Evolutionary conservation across 352 stramenopile species (phyloP).

Genomic region (Globisporangium paroecandrum): DNA sequence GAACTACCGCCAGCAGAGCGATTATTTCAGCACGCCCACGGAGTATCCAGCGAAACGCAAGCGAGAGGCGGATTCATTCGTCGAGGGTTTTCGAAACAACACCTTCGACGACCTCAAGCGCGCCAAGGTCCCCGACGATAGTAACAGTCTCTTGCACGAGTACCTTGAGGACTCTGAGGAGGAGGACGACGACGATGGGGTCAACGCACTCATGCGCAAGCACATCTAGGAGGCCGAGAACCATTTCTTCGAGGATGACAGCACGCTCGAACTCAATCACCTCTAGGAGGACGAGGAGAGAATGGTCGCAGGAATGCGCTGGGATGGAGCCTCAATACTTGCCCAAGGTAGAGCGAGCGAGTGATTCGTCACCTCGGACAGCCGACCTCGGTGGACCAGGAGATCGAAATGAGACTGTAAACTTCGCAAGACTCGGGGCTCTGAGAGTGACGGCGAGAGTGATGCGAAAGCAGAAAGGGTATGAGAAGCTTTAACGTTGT

Average conservation of each 20-base stretch:
- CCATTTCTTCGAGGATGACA: neutral
- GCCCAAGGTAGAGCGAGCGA: no score
- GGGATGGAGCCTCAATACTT: no score
- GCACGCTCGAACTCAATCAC: neutral
- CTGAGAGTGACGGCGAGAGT: neutral
- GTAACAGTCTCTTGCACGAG: neutral
- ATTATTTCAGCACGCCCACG: neutral
- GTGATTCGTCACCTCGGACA: neutral
- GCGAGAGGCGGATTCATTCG: constrained; percentile 16
- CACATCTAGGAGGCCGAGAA: neutral
- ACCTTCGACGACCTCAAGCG: constrained; percentile 14
- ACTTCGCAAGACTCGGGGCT: neutral
- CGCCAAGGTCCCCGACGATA: neutral
- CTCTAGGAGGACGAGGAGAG: neutral
- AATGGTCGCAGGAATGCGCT: neutral
- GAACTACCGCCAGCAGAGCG: neutral
- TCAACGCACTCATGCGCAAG: neutral
- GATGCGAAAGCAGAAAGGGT: neutral
- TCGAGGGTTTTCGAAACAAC: constrained; percentile 20
- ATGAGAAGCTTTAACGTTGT: neutral
- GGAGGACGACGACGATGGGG: neutral
- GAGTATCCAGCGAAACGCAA: constrained; percentile 16
- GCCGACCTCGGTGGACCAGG: neutral
- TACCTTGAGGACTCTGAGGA: neutral
- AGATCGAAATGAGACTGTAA: neutral